A percentile compares a stretch with the other conserved stretches of the same genome.
phyloP scores from a whole-genome alignment of 257 asterid genomes.

The Solanum lycopersicoides region DNA sequence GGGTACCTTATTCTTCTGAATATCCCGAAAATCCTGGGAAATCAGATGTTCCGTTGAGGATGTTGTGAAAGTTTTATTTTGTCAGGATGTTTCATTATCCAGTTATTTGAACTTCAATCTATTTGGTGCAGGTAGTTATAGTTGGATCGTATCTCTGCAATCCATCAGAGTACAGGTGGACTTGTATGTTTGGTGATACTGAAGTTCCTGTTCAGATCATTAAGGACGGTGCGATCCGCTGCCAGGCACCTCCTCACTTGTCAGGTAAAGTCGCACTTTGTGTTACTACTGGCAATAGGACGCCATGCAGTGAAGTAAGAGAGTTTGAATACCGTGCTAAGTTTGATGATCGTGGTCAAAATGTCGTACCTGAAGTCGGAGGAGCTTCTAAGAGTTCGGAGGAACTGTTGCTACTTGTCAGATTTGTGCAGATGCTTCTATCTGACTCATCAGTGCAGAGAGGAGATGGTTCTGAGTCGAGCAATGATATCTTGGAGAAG shows the following conservation, averaged over 20 bases:
- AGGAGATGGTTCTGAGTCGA: slow-evolving; percentile 30
- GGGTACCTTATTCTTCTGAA: not conserved
- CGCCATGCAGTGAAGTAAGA: slow-evolving; percentile 77
- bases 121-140: slow-evolving; percentile 59
- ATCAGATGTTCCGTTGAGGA: not conserved
- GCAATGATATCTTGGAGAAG: slow-evolving; percentile 32
- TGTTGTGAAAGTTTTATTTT: not conserved
- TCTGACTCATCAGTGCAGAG: slow-evolving; percentile 26
- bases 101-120: slow-evolving; percentile 1
- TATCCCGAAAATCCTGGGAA: slow-evolving; percentile 14
- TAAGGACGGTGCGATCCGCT: slow-evolving; percentile 74
- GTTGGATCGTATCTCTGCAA: slow-evolving; percentile 78
- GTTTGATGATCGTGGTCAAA: slow-evolving; percentile 22
- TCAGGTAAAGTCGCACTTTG: slow-evolving; percentile 73
- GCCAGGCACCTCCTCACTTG: slow-evolving; percentile 70
- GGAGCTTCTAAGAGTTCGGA: slow-evolving; percentile 39
- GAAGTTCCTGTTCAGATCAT: slow-evolving; percentile 78
- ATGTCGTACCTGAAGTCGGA: slow-evolving; percentile 34
- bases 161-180: slow-evolving; percentile 62
- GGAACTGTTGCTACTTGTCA: slow-evolving; percentile 65
- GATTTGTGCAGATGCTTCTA: slow-evolving; percentile 74
- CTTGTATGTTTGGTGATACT: slow-evolving; percentile 85
- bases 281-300: slow-evolving; percentile 69
- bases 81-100: not conserved
- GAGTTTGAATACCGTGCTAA: slow-evolving; percentile 69